phyloP scores from a whole-genome alignment of 139 green algal genomes.

The Micromonas commoda region DNA sequence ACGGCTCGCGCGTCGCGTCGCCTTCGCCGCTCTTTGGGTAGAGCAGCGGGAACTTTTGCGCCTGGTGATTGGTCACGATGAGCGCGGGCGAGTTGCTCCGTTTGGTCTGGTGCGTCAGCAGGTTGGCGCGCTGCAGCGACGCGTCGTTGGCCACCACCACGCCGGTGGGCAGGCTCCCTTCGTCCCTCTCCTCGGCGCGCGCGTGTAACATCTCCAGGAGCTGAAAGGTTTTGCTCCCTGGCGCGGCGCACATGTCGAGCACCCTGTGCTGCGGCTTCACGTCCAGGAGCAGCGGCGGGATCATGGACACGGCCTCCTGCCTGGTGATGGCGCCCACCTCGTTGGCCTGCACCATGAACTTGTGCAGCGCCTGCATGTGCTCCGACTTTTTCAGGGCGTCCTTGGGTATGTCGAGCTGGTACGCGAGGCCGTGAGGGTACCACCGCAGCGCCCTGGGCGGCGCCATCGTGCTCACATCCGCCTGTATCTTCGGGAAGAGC shows the following conservation, averaged over 20 bases:
- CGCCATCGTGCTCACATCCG: background rate
- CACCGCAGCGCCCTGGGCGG: conserved; percentile 35
- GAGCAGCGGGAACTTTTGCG: conserved; percentile 25
- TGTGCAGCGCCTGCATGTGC: conserved; percentile 52
- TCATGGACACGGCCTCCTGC: conserved; percentile 97
- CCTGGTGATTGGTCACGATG: conserved; percentile 36
- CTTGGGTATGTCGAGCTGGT: conserved; percentile 78
- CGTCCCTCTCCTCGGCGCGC: background rate
- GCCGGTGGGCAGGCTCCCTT: conserved; percentile 39
- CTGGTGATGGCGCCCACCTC: conserved; percentile 83
- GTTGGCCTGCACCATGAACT: conserved; percentile 68
- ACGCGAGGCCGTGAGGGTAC: conserved; percentile 89
- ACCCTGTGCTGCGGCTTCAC: conserved; percentile 86
- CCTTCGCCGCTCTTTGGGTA: conserved; percentile 3
- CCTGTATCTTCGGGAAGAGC: background rate
- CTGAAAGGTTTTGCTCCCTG: conserved; percentile 90
- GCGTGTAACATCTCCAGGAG: conserved; percentile 26
- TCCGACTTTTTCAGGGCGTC: conserved; percentile 75
- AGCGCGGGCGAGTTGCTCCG: conserved; percentile 14
- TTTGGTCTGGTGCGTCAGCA: conserved; percentile 90
- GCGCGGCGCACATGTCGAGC: conserved; percentile 95
- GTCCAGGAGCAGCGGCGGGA: conserved; percentile 89
- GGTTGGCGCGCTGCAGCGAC: conserved; percentile 87
- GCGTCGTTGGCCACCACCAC: conserved; percentile 94
- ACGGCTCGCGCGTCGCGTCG: background rate